Base-by-base conservation (phyloP, 208 protist genomes). In the Trypanosoma lewisi region DNA sequence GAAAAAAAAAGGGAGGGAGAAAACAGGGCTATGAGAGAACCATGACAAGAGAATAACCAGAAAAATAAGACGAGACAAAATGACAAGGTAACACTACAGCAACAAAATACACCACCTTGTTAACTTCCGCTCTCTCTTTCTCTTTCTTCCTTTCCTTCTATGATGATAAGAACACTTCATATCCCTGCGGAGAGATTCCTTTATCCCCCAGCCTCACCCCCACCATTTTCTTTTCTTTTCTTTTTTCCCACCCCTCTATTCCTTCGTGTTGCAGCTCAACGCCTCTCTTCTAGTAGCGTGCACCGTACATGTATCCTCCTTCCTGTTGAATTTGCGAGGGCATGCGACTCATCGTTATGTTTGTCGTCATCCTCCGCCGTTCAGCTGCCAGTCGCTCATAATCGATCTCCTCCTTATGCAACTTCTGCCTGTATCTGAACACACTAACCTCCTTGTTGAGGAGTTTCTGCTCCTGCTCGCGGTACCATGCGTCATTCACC, bases 361-460 rank as follows among this genome's bases (percentile, higher is more conserved):
- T 57, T 12, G 25, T 52, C 67, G 37, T 50, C 2, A 69, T 63
- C 60, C 77, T 76, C 4, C 80, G 77, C 5, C 82, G 77, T 69
- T 89, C 80, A 54, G 80, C 77, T 21, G 78, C 77, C 3, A 93
- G 73, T 3, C 78, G 69, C 71, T 93, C 86, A 63, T 87, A 93
- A 48, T 89, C 83, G 21, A 73, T 71, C 57, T 90, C 83, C 66
- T 93, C 86, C 36, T 76, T 33, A 0, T 67, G 74, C 17, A 93
- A 74, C 39, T 76, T 75, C 62, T 88, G 78, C 23, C 86, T 75
- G 51, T 89, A 88, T 61, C 76, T 70, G 67, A 89, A 89, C 25
- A 93, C 81, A 59, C 78, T 88, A 19, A 93, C 80, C 51, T 93
- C 86, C 69, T 89, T 87, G 42, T 88, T 81, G 0, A 93, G 74